Evolutionary conservation across 805 yeast species (phyloP).

Genomic region (Isabelozyma heimii): DNA sequence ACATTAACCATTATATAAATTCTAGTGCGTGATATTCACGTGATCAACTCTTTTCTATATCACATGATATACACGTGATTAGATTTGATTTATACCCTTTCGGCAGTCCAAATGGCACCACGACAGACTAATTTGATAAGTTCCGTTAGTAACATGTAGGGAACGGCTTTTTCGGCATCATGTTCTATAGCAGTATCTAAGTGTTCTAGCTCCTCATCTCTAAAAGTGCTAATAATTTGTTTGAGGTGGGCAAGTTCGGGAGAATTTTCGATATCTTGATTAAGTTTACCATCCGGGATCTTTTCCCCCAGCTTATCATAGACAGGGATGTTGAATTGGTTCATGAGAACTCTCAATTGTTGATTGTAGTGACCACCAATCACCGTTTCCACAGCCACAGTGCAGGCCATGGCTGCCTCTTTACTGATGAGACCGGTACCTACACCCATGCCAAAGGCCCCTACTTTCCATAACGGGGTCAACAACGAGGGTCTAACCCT

Average conservation of each 20-base stretch:
- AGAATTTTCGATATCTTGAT: constrained; percentile 31
- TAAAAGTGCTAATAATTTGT: constrained; percentile 64
- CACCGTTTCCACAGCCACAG: constrained; percentile 97
- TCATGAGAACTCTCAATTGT: constrained; percentile 75
- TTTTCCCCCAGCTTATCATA: constrained; percentile 34
- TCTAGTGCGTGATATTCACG: too few relatives aligned
- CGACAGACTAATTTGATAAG: constrained; percentile 78
- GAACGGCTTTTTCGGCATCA: constrained; percentile 91
- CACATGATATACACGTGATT: not conserved
- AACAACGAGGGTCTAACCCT: constrained; percentile 88
- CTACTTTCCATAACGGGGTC: constrained; percentile 91
- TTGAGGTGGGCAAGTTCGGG: constrained; percentile 60
- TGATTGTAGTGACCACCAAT: constrained; percentile 95
- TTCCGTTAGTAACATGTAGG: constrained; percentile 86
- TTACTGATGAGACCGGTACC: constrained; percentile 84
- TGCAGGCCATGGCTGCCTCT: constrained; percentile 99
- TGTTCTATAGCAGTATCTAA: constrained; percentile 88
- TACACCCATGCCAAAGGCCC: constrained; percentile 84
- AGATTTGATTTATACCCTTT: constrained; percentile 51
- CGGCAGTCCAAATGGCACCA: constrained; percentile 91
- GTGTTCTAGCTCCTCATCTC: constrained; percentile 96
- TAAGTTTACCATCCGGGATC: constrained; percentile 18
- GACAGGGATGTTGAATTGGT: constrained; percentile 54
- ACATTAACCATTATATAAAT: not conserved
- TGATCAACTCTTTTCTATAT: too few relatives aligned